Evolutionary conservation across 2,329 filamentous ascomycete species (phyloP).

Genomic region (Lasiodiplodia sp.): DNA sequence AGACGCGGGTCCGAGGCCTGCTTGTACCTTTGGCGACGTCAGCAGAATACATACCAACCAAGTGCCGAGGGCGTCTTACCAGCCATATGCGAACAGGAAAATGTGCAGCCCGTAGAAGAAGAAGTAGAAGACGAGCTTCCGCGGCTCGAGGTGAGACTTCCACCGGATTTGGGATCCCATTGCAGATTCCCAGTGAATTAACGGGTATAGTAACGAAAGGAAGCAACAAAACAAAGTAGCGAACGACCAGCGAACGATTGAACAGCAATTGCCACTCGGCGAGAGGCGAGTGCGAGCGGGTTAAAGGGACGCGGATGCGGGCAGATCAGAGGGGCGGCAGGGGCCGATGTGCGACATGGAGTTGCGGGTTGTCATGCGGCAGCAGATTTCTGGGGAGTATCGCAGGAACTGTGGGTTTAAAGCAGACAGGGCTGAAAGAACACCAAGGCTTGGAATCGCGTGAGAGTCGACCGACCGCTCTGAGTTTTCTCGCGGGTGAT

Average conservation of each 20-base stretch:
- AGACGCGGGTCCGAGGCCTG: conserved; percentile 74
- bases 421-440: neutral
- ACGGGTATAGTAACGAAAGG: too few species aligned
- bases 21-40: conserved; percentile 68
- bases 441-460: conserved; percentile 2
- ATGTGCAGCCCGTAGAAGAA: conserved; percentile 83
- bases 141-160: conserved; percentile 63
- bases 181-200: neutral
- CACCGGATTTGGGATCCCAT: conserved; percentile 4
- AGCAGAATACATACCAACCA: conserved; percentile 10
- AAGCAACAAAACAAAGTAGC: neutral
- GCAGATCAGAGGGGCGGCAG: neutral
- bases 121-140: conserved; percentile 80
- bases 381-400: neutral
- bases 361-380: neutral
- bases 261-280: neutral
- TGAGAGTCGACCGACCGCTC: conserved; percentile 8
- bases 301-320: neutral
- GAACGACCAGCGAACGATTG: conserved; percentile 14
- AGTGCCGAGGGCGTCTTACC: conserved; percentile 62
- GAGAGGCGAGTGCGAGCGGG: neutral
- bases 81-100: conserved; percentile 82
- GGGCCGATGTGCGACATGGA: conserved; percentile 9
- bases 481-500: neutral
- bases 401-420: neutral